phyloP scores from a whole-genome alignment of 73 alveolate genomes.

The Uronychia binucleata region DNA sequence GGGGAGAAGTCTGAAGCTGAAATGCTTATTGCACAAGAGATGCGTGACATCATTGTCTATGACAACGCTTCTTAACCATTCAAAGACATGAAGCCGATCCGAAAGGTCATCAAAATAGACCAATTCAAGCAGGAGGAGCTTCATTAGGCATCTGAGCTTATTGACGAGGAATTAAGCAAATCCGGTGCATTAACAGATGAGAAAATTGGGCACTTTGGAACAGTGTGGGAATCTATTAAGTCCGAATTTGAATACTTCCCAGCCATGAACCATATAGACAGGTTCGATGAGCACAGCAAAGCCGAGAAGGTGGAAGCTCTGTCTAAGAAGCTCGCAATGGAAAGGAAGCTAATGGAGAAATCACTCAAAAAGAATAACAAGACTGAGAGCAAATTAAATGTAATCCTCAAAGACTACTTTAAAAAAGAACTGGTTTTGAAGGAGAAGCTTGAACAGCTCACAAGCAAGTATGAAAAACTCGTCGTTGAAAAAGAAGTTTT shows the following conservation, averaged over 20 bases:
- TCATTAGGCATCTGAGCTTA: neutral
- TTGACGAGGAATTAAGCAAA: neutral
- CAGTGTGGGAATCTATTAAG: neutral
- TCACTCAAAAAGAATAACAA: slow-evolving; percentile 17
- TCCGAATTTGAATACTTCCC: slow-evolving; percentile 26
- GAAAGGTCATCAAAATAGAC: slow-evolving; percentile 5
- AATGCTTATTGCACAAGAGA: slow-evolving; percentile 17
- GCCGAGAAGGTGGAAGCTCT: slow-evolving; percentile 32
- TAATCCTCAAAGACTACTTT: slow-evolving; percentile 22
- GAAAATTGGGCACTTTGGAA: neutral
- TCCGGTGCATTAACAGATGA: neutral
- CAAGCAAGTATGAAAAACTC: slow-evolving; percentile 8
- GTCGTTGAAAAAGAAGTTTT: slow-evolving; percentile 30
- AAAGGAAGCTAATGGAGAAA: slow-evolving; percentile 18
- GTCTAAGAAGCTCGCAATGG: neutral
- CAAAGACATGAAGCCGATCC: slow-evolving; percentile 13
- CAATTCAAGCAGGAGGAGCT: slow-evolving; percentile 6
- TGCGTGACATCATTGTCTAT: slow-evolving; percentile 19
- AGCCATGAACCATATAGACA: slow-evolving; percentile 27
- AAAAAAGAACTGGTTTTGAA: slow-evolving; percentile 17
- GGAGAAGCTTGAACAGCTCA: slow-evolving; percentile 3
- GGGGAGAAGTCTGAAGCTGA: slow-evolving; percentile 8
- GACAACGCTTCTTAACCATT: slow-evolving; percentile 8
- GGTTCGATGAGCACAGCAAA: neutral
- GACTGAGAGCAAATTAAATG: slow-evolving; percentile 20